Evolutionary conservation across 2,329 filamentous ascomycete genomes (phyloP), one percentile per base, ranked within the genome.

Genomic region (Fusarium papillatum): DNA sequence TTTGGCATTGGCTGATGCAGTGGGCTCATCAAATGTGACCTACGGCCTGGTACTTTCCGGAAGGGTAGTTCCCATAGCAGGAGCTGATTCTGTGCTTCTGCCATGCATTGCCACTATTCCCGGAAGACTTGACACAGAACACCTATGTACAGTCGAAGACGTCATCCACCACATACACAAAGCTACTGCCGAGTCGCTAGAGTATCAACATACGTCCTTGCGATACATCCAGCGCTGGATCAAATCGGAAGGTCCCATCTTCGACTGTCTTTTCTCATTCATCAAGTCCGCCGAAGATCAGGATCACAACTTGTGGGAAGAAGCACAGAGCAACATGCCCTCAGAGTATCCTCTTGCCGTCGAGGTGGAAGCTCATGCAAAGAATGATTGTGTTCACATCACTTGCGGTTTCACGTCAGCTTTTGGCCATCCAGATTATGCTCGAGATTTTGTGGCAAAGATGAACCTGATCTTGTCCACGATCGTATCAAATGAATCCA

Each of bases 201-300:
- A 61, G 38, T 31, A 43, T 61, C 57, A 61, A 41, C 57, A 61
- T n/a, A 61, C 57, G 16, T 1, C 57, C 38, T 16, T 61, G 57
- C 17, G 57, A 14, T 22, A 61, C 24, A 61, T 61, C 38, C 57
- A 61, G 24, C 34, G 57, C 38, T 61, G 38, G 57, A 3, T 43
- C 36, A 61, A 61, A 29, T 61, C 57, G 17, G 57, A 31, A 31
- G 57, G 57, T 26, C 57, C 57, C 24, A 61, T 61, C 38, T 61
- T 61, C 57, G 57, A 61, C 24, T 61, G 57, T 43, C 57, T 61
- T n/a, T 61, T 61, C 36, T 61, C 57, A 41, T 61, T 61, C 57
- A 61, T 61, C 57, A 61, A 29, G 57, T 41, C 57, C n/a, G 36
- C 38, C 11, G 57, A 61, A 43, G 24, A 29, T 31, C 57, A 39